These are phyloP conservation scores for Darksidea phi DNA, from an alignment of 495 filamentous ascomycete species.

Conservation along the genomic window DNA sequence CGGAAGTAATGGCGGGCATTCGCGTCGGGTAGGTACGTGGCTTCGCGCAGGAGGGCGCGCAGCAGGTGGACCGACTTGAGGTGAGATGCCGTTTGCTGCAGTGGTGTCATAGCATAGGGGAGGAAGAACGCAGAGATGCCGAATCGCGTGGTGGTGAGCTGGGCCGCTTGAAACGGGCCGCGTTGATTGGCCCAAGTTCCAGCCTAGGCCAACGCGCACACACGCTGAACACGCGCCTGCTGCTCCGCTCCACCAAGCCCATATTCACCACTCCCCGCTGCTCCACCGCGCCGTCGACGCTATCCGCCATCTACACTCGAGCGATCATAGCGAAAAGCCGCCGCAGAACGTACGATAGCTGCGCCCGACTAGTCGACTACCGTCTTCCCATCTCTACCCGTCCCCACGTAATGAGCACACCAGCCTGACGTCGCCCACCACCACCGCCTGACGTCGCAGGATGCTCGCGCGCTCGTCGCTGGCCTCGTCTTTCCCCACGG, in stretches of 20 bases:
- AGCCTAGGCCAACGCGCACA: not conserved
- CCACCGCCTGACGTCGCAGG: conserved; percentile 15
- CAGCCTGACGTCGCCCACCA: not conserved
- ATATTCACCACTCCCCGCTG: not conserved
- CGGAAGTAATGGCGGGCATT: conserved; percentile 61
- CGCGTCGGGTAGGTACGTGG: conserved; percentile 77
- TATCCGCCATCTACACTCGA: no score
- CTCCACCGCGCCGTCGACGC: no score
- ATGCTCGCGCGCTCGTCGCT: conserved; percentile 35
- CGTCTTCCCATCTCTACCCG: not conserved
- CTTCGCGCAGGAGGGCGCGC: conserved; percentile 78
- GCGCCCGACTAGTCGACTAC: not conserved
- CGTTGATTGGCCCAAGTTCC: not conserved
- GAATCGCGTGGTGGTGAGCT: not conserved
- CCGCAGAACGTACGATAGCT: no score
- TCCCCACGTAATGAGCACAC: not conserved
- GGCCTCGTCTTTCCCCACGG: conserved; percentile 34
- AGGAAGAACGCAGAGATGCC: not conserved
- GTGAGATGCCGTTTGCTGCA: conserved; percentile 5
- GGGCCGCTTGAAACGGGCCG: not conserved
- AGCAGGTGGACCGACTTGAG: conserved; percentile 54
- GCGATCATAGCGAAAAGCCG: no score
- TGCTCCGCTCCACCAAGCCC: not conserved
- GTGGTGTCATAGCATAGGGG: conserved; percentile 13
- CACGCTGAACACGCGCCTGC: conserved; percentile 2